phyloP scores from a whole-genome alignment of 2,329 filamentous ascomycete genomes.

The Rutstroemia sp. region DNA sequence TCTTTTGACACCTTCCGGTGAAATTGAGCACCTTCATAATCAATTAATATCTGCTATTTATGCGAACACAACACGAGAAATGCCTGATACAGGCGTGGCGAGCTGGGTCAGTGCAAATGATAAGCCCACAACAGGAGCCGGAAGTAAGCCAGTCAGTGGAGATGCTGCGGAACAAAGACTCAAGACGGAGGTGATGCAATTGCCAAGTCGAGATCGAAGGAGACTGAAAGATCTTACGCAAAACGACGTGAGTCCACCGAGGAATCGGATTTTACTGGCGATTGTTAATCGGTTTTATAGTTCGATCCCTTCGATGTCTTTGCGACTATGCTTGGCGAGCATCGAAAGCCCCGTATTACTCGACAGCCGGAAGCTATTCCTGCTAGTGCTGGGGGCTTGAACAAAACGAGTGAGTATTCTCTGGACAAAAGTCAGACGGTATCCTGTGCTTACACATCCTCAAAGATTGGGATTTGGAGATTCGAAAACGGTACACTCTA shows the following conservation, averaged over 20 bases:
- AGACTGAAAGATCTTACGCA: constrained; percentile 57
- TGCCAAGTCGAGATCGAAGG: constrained; percentile 58
- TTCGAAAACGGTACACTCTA: constrained; percentile 56
- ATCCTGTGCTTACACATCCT: constrained; percentile 1
- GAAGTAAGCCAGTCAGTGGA: constrained; percentile 54
- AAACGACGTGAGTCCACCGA: constrained; percentile 45
- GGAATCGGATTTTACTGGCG: neutral
- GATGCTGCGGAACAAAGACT: constrained; percentile 59
- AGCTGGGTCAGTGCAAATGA: constrained; percentile 68
- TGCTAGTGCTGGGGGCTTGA: constrained; percentile 64
- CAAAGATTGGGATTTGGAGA: constrained; percentile 58
- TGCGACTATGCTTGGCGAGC: constrained; percentile 27
- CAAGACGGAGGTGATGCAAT: constrained; percentile 64
- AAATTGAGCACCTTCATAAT: constrained; percentile 59
- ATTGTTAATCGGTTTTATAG: constrained; percentile 13
- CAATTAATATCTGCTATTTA: constrained; percentile 60
- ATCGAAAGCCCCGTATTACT: constrained; percentile 29
- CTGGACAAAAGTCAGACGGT: constrained; percentile 34
- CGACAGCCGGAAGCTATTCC: constrained; percentile 55
- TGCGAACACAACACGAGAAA: constrained; percentile 61
- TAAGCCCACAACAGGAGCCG: constrained; percentile 49
- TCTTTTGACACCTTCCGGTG: constrained; percentile 42
- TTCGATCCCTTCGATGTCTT: constrained; percentile 28
- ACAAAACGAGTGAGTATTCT: constrained; percentile 59
- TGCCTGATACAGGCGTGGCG: constrained; percentile 60